Percentiles rank a stretch among this genome's conserved stretches.
Conservation (phyloP, 2,329 filamentous ascomycete species). For the Podosphaera xanthii region DNA sequence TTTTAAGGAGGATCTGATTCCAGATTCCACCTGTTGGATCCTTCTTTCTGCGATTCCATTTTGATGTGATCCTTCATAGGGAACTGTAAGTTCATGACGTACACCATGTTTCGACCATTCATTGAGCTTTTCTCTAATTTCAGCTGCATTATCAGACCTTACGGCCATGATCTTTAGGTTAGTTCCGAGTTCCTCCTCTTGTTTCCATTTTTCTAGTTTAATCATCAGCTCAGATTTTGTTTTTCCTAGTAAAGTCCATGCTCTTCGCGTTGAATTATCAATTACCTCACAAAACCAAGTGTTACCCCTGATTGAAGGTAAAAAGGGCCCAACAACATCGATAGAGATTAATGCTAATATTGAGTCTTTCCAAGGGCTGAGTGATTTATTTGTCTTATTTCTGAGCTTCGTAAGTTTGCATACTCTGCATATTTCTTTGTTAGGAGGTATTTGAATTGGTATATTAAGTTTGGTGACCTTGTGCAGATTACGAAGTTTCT, state of each 20-base stretch:
- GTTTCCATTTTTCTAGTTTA: background rate
- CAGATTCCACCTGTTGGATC: background rate
- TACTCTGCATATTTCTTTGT: background rate
- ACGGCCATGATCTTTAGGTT: background rate
- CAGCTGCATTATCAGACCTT: background rate
- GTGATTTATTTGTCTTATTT: background rate
- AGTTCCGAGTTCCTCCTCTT: background rate
- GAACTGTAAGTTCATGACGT: background rate
- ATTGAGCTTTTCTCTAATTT: background rate
- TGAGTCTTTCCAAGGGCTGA: background rate
- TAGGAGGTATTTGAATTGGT: background rate
- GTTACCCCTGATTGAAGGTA: background rate
- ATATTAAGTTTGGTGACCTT: background rate
- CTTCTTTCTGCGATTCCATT: background rate
- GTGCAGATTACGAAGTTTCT: background rate
- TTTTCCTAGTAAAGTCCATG: background rate
- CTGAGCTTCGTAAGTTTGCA: background rate
- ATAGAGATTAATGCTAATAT: background rate
- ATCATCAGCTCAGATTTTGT: background rate
- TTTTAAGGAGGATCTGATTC: background rate
- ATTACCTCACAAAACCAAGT: background rate
- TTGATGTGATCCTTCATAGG: background rate
- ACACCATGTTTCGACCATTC: background rate
- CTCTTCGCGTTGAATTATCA: background rate
- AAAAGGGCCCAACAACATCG: background rate